Conservation (phyloP, 352 stramenopile genomes). For the Phytophthora chlamydospora region DNA sequence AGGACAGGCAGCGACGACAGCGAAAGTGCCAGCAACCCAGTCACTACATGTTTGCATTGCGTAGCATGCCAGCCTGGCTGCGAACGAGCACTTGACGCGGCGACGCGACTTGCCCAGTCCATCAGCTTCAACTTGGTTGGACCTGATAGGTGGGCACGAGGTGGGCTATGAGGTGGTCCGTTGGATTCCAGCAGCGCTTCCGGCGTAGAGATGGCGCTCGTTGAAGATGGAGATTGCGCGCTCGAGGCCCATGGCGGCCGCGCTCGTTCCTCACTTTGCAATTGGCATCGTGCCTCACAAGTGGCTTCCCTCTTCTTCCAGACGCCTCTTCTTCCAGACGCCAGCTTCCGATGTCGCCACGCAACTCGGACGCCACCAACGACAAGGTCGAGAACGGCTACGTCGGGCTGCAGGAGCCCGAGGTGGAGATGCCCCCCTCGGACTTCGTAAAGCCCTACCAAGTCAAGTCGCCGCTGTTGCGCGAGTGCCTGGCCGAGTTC, state of each 20-base stretch:
- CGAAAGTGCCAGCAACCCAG: too few relatives aligned
- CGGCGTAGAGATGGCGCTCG: constrained; percentile 19
- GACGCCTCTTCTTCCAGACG: background rate
- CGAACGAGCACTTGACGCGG: background rate
- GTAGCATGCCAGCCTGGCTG: too few relatives aligned
- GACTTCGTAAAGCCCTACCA: constrained; percentile 18
- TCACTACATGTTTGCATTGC: too few relatives aligned
- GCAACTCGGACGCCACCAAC: constrained; percentile 4
- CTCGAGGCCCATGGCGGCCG: background rate
- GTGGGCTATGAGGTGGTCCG: background rate
- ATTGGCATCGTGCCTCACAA: constrained; percentile 15
- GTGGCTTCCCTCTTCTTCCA: background rate
- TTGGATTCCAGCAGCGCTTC: background rate
- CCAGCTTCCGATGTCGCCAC: background rate
- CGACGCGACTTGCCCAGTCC: background rate
- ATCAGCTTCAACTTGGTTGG: background rate
- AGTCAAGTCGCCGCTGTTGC: constrained; percentile 38
- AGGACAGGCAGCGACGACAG: too few relatives aligned
- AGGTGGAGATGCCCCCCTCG: constrained; percentile 18
- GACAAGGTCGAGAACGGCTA: constrained; percentile 33
- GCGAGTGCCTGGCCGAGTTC: constrained; percentile 62
- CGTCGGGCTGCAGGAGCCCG: constrained; percentile 28
- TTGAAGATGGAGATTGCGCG: constrained; percentile 18
- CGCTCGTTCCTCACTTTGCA: constrained; percentile 17
- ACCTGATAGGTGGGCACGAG: constrained; percentile 6